Conservation (phyloP, 345 rosid species). For the Moricandia arvensis region DNA sequence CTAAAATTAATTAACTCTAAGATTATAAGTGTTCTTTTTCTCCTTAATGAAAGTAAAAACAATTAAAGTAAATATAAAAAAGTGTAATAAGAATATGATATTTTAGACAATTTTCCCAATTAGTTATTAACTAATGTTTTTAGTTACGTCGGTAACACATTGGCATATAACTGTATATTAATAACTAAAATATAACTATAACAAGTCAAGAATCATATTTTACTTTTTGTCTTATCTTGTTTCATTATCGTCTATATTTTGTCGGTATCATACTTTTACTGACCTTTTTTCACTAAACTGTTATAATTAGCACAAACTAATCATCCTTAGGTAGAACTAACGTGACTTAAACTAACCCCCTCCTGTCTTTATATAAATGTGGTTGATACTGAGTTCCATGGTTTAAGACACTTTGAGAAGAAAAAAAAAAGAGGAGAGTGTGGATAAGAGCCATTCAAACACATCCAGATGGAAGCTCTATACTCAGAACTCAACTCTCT, state of each 20-base stretch:
- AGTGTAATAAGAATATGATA: no score
- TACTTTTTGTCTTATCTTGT: constrained; percentile 6
- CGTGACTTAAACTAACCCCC: constrained; percentile 13
- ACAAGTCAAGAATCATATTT: neutral
- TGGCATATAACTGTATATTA: neutral
- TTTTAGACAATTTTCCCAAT: no score
- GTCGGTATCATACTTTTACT: neutral
- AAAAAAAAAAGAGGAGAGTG: neutral
- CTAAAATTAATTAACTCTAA: no score
- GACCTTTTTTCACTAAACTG: neutral
- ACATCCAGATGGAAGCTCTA: constrained; percentile 33
- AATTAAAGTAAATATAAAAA: no score
- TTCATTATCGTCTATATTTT: constrained; percentile 20
- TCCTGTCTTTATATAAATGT: constrained; percentile 14
- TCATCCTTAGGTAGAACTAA: constrained; percentile 7
- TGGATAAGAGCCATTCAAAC: constrained; percentile 31
- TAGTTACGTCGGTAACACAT: neutral
- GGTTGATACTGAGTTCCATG: neutral
- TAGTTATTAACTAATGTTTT: neutral
- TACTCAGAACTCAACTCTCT: constrained; percentile 38
- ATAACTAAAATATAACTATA: no score
- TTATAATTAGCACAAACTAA: neutral
- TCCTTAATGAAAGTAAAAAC: no score
- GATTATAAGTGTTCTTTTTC: no score
- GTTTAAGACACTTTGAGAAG: neutral